Conservation (phyloP, 805 yeast genomes). For the Starmerella roubikii region DNA sequence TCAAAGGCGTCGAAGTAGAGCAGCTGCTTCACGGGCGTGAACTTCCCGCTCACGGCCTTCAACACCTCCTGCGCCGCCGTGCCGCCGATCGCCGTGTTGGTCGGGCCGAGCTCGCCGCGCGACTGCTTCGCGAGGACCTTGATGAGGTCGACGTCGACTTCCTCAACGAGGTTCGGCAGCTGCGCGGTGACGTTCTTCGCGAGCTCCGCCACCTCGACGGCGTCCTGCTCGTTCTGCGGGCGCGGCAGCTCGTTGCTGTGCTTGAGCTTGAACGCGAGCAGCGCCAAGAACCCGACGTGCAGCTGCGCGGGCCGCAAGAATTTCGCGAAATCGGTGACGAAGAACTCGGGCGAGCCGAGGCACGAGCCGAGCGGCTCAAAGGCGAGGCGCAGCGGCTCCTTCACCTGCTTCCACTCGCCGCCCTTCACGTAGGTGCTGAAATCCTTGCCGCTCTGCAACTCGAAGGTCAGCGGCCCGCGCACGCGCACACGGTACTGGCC, state of each 20-base stretch:
- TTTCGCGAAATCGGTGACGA: slow-evolving; percentile 82
- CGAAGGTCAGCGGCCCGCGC: slow-evolving; percentile 89
- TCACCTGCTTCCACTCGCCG: slow-evolving; percentile 86
- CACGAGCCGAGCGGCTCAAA: slow-evolving; percentile 57
- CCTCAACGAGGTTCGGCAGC: slow-evolving; percentile 43
- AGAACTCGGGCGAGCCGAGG: slow-evolving; percentile 60
- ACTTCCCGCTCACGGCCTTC: slow-evolving; percentile 90
- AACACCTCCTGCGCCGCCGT: slow-evolving; percentile 91
- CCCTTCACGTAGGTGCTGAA: slow-evolving; percentile 56
- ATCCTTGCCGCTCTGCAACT: slow-evolving; percentile 37
- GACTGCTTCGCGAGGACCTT: slow-evolving; percentile 71
- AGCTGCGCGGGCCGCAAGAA: slow-evolving; percentile 83
- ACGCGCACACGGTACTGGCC: slow-evolving; percentile 67
- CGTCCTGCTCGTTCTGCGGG: slow-evolving; percentile 64
- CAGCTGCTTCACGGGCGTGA: slow-evolving; percentile 84
- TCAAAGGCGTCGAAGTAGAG: slow-evolving; percentile 90
- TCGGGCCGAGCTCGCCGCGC: slow-evolving; percentile 80
- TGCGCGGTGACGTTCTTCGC: slow-evolving; percentile 47
- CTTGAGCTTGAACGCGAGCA: slow-evolving; percentile 54
- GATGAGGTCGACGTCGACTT: slow-evolving; percentile 51
- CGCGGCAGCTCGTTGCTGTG: slow-evolving; percentile 59
- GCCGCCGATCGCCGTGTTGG: slow-evolving; percentile 86
- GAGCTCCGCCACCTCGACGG: slow-evolving; percentile 46
- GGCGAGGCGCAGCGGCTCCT: slow-evolving; percentile 52
- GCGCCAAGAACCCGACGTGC: slow-evolving; percentile 85